phyloP scores from a whole-genome alignment of 2,329 filamentous ascomycete genomes.

The Curvularia eragrostidis region DNA sequence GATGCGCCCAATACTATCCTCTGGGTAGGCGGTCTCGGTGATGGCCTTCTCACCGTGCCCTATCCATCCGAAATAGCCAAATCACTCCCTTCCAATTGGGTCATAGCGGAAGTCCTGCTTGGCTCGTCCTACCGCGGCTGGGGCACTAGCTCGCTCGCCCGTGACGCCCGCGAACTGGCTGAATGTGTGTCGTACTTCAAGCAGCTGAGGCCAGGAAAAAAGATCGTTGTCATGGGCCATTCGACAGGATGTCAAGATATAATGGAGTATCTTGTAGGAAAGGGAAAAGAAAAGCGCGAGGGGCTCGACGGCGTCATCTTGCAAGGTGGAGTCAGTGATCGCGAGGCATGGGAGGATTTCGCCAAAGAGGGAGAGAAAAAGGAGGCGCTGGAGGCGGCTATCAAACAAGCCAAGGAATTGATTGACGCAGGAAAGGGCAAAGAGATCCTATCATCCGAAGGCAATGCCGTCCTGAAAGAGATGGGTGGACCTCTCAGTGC shows the following conservation, averaged over 20 bases:
- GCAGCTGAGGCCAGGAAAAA: conserved; percentile 51
- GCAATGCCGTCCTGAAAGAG: conserved; percentile 34
- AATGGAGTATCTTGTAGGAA: conserved; percentile 65
- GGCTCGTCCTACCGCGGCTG: conserved; percentile 63
- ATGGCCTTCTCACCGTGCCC: conserved; percentile 70
- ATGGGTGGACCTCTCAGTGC: conserved; percentile 60
- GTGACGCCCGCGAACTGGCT: conserved; percentile 62
- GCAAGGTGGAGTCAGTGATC: conserved; percentile 80
- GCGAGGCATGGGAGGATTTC: conserved; percentile 63
- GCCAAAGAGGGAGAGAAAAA: conserved; percentile 32
- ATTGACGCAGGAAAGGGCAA: conserved; percentile 62
- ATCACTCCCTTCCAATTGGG: conserved; percentile 59
- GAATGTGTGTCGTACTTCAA: conserved; percentile 61
- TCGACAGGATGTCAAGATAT: conserved; percentile 73
- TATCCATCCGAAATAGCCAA: conserved; percentile 62
- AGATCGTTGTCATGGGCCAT: conserved; percentile 72
- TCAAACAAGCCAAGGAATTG: conserved; percentile 62
- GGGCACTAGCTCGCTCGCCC: conserved; percentile 60
- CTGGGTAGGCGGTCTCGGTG: conserved; percentile 73
- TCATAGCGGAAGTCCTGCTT: conserved; percentile 59
- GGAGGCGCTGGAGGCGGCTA: conserved; percentile 17
- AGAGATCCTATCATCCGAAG: conserved; percentile 60
- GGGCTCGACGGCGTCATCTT: conserved; percentile 76
- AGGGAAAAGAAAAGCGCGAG: conserved; percentile 51
- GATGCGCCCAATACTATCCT: conserved; percentile 63